Evolutionary conservation across 1,284 basidiomycete genomes (phyloP), one percentile per base, ranked within the genome.

Genomic region (Ustilago lituana): DNA sequence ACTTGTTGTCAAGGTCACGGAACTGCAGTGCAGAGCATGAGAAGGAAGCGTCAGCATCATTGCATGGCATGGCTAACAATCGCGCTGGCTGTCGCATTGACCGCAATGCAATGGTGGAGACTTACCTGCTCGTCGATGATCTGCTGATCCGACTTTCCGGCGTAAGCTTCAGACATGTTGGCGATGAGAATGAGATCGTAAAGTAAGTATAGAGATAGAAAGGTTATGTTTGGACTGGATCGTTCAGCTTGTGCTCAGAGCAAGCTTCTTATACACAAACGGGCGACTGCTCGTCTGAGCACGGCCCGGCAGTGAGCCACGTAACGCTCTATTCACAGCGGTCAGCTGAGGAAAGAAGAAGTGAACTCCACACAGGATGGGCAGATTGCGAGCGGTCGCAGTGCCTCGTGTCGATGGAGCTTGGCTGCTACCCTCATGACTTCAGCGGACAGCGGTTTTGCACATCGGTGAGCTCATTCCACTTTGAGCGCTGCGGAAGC

Each of bases 111-210:
- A n/a, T n/a, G n/a, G n/a, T n/a, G 19, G 15, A 15, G 5, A 60
- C 61, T 10, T 53, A 66, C 68, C 63, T 65, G 59, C 54, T 77
- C 67, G 57, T 64, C 53, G 49, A 76, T 77, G 64, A 77, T 77
- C 57, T 77, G 62, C 64, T 71, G 51, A 55, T 77, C 62, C 12
- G 62, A 60, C 65, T 72, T 77, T 50, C 67, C 73, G 33, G 62
- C 64, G 59, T 73, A 77, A 0, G 66, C 75, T 53, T 74, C 73
- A 19, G 75, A 77, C 73, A 76, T 77, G 29, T 32, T 68, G 55
- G 17, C 17, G 26, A 15, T 5, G 17, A 22, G 12, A 15, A 24
- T 17, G 19, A 8, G 47, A 40, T 44, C 12, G 44, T 51, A 17
- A n/a, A n/a, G n/a, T n/a, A n/a, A n/a, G n/a, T n/a, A n/a, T n/a